These are phyloP conservation scores for Solanum hybrid DNA, from an alignment of 305 asterid genomes.

Conservation along the genomic window DNA sequence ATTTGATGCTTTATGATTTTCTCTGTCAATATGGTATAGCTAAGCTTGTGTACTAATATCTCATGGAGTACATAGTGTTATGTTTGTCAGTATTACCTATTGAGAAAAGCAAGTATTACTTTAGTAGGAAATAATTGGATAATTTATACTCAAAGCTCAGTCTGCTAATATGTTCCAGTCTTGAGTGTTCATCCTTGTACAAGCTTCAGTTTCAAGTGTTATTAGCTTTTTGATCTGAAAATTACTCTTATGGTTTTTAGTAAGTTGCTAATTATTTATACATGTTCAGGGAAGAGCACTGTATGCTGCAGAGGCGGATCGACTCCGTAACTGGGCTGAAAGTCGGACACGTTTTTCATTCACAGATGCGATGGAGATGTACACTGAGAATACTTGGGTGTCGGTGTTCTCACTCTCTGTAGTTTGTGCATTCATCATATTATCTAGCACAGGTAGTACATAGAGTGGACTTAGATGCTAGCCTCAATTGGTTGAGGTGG, in stretches of 20 bases:
- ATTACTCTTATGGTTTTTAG: background rate
- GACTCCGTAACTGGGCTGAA: conserved; percentile 97
- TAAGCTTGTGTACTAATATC: background rate
- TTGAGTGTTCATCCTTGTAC: background rate
- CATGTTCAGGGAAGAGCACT: conserved; percentile 81
- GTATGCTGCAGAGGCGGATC: conserved; percentile 93
- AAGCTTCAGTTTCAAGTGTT: background rate
- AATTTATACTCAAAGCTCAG: background rate
- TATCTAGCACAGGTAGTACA: conserved; percentile 64
- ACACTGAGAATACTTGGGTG: conserved; percentile 90
- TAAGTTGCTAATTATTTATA: background rate
- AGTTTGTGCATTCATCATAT: conserved; percentile 87
- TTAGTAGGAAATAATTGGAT: background rate
- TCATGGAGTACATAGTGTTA: background rate
- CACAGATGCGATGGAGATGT: conserved; percentile 96
- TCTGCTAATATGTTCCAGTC: background rate
- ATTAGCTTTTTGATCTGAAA: background rate
- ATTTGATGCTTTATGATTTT: background rate
- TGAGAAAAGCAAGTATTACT: background rate
- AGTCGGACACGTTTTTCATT: conserved; percentile 80
- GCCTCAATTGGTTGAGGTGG: background rate
- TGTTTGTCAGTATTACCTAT: background rate
- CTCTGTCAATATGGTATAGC: background rate
- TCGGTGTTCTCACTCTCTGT: conserved; percentile 90
- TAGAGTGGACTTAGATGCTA: conserved; percentile 25